phyloP scores from a whole-genome alignment of 371 early-diverging fungal genomes.

The Blastocladiella emersonii region DNA sequence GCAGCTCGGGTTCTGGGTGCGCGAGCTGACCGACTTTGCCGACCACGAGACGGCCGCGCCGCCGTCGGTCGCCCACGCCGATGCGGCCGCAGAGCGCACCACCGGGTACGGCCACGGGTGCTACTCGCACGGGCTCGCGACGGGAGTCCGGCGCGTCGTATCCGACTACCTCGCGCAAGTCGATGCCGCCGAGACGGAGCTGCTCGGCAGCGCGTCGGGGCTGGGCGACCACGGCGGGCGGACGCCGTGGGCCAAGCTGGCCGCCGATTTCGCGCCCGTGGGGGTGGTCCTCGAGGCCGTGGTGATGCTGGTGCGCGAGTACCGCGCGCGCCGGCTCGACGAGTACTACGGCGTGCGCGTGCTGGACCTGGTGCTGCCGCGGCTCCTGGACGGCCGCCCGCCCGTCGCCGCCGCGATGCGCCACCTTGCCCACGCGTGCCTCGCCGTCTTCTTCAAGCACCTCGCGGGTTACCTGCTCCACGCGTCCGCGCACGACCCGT shows the following conservation, averaged over 20 bases:
- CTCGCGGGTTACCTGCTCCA: neutral
- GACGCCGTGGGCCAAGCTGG: neutral
- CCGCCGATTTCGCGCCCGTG: neutral
- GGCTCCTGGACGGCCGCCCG: neutral
- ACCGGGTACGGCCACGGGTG: neutral
- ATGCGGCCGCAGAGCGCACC: too few species aligned
- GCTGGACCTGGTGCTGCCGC: neutral
- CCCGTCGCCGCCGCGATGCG: neutral
- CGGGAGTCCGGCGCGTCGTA: neutral
- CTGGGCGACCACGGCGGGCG: neutral
- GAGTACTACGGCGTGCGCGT: neutral
- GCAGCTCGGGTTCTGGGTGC: constrained; percentile 44
- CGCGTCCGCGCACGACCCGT: neutral
- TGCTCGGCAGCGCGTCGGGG: neutral
- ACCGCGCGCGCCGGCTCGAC: too few species aligned
- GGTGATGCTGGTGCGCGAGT: neutral
- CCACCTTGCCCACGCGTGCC: neutral
- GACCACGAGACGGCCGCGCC: neutral
- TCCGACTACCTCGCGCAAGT: neutral
- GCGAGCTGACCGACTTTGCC: constrained; percentile 28
- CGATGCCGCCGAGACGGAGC: neutral
- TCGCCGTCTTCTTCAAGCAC: neutral
- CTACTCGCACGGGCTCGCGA: neutral
- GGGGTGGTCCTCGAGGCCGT: neutral
- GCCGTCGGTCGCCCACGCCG: too few species aligned